These are phyloP conservation scores for Inga laurina DNA, from an alignment of 306 rosid species.

Conservation along the genomic window DNA sequence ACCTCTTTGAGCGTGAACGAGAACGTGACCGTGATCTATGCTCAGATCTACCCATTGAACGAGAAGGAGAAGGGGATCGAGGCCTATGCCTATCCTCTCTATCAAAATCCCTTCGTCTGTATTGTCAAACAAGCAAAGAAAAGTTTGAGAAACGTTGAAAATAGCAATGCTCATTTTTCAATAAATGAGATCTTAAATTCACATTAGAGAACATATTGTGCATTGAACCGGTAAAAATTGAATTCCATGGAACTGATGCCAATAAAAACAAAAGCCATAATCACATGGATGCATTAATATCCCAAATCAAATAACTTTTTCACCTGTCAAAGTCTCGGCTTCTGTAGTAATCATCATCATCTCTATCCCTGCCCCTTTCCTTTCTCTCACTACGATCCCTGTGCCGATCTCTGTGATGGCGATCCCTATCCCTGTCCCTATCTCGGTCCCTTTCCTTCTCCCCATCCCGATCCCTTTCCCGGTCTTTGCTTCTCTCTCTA, in stretches of 20 bases:
- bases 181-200: background rate
- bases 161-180: background rate
- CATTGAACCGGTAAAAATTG: background rate
- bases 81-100: slow-evolving; percentile 76
- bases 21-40: slow-evolving; percentile 83
- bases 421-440: slow-evolving; percentile 56
- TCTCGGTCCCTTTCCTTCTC: slow-evolving; percentile 54
- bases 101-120: slow-evolving; percentile 82
- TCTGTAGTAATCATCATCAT: slow-evolving; percentile 67
- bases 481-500: slow-evolving; percentile 39
- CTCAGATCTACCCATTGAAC: slow-evolving; percentile 65
- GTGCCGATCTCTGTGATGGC: slow-evolving; percentile 66
- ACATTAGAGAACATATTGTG: background rate
- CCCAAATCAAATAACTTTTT: background rate
- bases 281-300: slow-evolving; percentile 9
- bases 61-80: slow-evolving; percentile 52
- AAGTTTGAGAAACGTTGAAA: background rate
- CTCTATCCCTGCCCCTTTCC: slow-evolving; percentile 80
- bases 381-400: slow-evolving; percentile 82
- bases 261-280: background rate
- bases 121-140: background rate
- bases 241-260: background rate
- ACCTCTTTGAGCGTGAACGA: slow-evolving; percentile 98
- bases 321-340: slow-evolving; percentile 82
- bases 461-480: slow-evolving; percentile 48